Conservation (phyloP, 78 protist species). For the Dictyostelium discoideum region dicty_2.7 NC_007090.3:4747501-4748000, state of each 20-base stretch:
- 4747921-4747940: conserved; percentile 99
- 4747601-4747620: conserved; percentile 83
- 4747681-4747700: conserved; percentile 84
- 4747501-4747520: conserved; percentile 97
- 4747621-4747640: conserved; percentile 33
- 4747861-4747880: conserved; percentile 97
- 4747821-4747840: conserved; percentile 98
- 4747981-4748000: conserved; percentile 99
- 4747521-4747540: conserved; percentile 91
- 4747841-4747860: conserved; percentile 99
- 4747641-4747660: conserved; percentile 93
- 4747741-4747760: conserved; percentile 97
- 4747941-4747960: conserved; percentile 98
- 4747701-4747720: conserved; percentile 96
- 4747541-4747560: conserved; percentile 89
- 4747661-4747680: conserved; percentile 84
- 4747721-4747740: conserved; percentile 99
- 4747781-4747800: conserved; percentile 47
- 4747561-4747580: conserved; percentile 99
- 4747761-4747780: conserved; percentile 98
- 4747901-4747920: conserved; percentile 99
- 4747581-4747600: conserved; percentile 98
- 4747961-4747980: conserved; percentile 99
- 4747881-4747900: conserved; percentile 97
- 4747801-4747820: conserved; percentile 98